phyloP scores from a whole-genome alignment of 225 moss, liverwort and hornwort species.

The Antitrichia curtipendula region DNA sequence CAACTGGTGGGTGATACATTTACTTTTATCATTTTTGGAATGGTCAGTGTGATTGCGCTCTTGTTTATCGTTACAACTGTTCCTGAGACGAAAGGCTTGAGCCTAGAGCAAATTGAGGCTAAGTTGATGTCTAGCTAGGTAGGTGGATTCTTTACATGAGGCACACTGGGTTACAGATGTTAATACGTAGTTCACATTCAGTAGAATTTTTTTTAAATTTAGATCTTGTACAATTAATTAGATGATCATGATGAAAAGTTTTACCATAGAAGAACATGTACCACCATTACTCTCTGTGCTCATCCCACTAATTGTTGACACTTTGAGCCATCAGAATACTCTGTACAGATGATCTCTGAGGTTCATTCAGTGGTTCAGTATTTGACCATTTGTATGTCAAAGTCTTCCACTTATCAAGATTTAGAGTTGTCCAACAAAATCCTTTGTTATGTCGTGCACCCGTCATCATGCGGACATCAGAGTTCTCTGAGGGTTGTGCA shows the following conservation, averaged over 20 bases:
- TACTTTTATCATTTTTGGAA: slow-evolving; percentile 62
- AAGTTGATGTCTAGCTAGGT: slow-evolving; percentile 32
- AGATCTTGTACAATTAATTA: neutral
- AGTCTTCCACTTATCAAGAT: neutral
- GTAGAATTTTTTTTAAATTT: neutral
- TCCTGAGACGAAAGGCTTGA: slow-evolving; percentile 79
- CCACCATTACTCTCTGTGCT: neutral
- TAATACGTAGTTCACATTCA: neutral
- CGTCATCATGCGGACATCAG: neutral
- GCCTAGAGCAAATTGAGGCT: slow-evolving; percentile 65
- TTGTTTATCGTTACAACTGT: slow-evolving; percentile 37
- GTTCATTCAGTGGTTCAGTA: neutral
- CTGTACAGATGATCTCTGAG: neutral
- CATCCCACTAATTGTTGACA: neutral
- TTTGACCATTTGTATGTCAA: neutral
- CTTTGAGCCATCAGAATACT: neutral
- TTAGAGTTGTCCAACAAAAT: neutral
- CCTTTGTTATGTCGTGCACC: neutral
- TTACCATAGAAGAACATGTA: neutral
- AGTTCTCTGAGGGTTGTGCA: neutral
- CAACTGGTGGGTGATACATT: slow-evolving; percentile 54
- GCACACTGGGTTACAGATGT: neutral
- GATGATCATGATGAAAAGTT: neutral
- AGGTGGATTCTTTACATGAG: neutral
- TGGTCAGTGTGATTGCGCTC: slow-evolving; percentile 44